These are phyloP conservation scores for Schwanniomyces etchellsii DNA, from an alignment of 1,139 yeast genomes.

Conservation along the genomic window DNA sequence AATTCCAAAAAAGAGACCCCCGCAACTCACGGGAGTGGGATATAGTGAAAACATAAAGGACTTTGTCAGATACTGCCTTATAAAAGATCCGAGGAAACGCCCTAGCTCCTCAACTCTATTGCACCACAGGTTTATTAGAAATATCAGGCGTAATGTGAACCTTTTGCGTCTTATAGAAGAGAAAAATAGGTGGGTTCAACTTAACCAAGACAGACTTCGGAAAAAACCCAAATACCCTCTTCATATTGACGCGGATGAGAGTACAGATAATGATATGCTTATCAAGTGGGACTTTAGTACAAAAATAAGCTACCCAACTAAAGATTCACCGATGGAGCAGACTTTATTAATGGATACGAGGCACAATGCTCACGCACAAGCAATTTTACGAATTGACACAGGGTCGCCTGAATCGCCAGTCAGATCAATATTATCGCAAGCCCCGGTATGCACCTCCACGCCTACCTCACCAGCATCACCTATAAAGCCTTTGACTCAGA, in stretches of 20 bases:
- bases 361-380: not conserved
- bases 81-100: slow-evolving; percentile 50
- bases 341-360: slow-evolving; percentile 7
- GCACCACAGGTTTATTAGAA: slow-evolving; percentile 40
- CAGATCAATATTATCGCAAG: slow-evolving; percentile 9
- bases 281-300: slow-evolving; percentile 19
- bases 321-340: slow-evolving; percentile 12
- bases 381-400: not conserved
- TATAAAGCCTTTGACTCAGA: not conserved
- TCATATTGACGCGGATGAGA: not conserved
- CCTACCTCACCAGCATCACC: slow-evolving; percentile 3
- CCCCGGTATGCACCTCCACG: slow-evolving; percentile 24
- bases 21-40: slow-evolving; percentile 41
- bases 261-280: slow-evolving; percentile 1
- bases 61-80: slow-evolving; percentile 55
- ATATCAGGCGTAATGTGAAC: slow-evolving; percentile 5
- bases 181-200: slow-evolving; percentile 20
- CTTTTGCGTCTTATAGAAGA: slow-evolving; percentile 13
- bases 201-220: slow-evolving; percentile 7
- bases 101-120: slow-evolving; percentile 43
- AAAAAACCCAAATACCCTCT: slow-evolving; percentile 8
- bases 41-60: slow-evolving; percentile 50
- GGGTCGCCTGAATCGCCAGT: slow-evolving; percentile 3
- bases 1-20: slow-evolving; percentile 68
- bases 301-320: slow-evolving; percentile 6